These are phyloP conservation scores for Candida qinlingensis DNA, from an alignment of 805 yeast species.

Conservation along the genomic window DNA sequence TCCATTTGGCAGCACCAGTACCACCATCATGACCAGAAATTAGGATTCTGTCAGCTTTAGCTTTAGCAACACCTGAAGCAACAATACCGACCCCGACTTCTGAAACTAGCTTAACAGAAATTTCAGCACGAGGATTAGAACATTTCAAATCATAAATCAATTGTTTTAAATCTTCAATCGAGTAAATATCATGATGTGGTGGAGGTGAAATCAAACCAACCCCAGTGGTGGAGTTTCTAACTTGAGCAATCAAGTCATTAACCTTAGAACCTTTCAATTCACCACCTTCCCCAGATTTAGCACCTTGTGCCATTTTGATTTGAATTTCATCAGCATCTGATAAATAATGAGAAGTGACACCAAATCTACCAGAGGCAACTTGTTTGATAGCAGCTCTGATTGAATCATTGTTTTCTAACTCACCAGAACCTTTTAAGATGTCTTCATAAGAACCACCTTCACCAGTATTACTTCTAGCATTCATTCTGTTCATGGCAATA, in stretches of 20 bases:
- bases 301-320: conserved; percentile 99
- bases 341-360: conserved; percentile 91
- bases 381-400: conserved; percentile 99
- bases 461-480: conserved; percentile 97
- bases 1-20: conserved; percentile 98
- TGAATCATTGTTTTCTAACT: conserved; percentile 84
- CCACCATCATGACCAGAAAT: conserved; percentile 99
- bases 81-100: conserved; percentile 99
- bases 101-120: conserved; percentile 92
- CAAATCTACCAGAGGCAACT: conserved; percentile 96
- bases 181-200: conserved; percentile 97
- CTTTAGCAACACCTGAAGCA: conserved; percentile 99
- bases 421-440: conserved; percentile 71
- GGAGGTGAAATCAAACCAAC: conserved; percentile 98
- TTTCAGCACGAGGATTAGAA: conserved; percentile 94
- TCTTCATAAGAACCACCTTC: conserved; percentile 93
- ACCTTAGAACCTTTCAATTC: conserved; percentile 66
- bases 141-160: conserved; percentile 94
- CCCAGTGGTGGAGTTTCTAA: conserved; percentile 94
- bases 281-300: conserved; percentile 99
- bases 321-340: conserved; percentile 97
- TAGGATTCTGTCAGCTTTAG: conserved; percentile 94
- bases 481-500: conserved; percentile 96
- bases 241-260: conserved; percentile 79
- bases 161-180: conserved; percentile 96